phyloP scores from a whole-genome alignment of 352 stramenopile species.

The Phytophthora citricola region DNA sequence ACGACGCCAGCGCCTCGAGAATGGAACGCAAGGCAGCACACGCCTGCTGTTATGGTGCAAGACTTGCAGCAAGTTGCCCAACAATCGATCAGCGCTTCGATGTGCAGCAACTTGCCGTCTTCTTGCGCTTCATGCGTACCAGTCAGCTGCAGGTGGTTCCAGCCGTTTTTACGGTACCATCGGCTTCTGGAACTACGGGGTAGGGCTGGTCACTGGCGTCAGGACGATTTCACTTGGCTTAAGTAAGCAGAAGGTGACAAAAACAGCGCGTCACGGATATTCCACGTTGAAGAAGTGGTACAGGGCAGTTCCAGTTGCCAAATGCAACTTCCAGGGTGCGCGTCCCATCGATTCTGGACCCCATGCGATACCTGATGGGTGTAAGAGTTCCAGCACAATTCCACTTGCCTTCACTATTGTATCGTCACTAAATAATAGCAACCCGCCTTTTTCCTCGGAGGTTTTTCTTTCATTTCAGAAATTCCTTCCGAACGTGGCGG shows the following conservation, averaged over 20 bases:
- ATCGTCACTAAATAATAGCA: not conserved
- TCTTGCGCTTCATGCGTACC: slow-evolving; percentile 6
- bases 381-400: slow-evolving; percentile 19
- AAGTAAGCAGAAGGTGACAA: slow-evolving; percentile 5
- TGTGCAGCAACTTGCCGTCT: slow-evolving; percentile 10
- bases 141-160: slow-evolving; percentile 1
- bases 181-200: slow-evolving; percentile 10
- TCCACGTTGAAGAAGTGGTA: slow-evolving; percentile 17
- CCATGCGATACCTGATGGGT: slow-evolving; percentile 9
- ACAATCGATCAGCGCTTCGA: slow-evolving; percentile 3
- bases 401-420: not conserved
- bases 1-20: not conserved
- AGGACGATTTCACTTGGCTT: slow-evolving; percentile 10
- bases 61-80: not conserved
- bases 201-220: slow-evolving; percentile 7
- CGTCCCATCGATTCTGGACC: slow-evolving; percentile 24
- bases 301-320: slow-evolving; percentile 5
- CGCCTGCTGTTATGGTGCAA: not conserved
- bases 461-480: slow-evolving; percentile 23
- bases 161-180: not conserved
- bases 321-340: slow-evolving; percentile 13
- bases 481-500: slow-evolving; percentile 24
- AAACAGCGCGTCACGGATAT: slow-evolving; percentile 14
- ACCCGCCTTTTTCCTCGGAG: too few relatives aligned
- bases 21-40: slow-evolving; percentile 6